Percentiles rank a stretch among this genome's conserved stretches.
Evolutionary conservation across 805 yeast genomes (phyloP).

Genomic region (Tetrapisispora fleetii): DNA sequence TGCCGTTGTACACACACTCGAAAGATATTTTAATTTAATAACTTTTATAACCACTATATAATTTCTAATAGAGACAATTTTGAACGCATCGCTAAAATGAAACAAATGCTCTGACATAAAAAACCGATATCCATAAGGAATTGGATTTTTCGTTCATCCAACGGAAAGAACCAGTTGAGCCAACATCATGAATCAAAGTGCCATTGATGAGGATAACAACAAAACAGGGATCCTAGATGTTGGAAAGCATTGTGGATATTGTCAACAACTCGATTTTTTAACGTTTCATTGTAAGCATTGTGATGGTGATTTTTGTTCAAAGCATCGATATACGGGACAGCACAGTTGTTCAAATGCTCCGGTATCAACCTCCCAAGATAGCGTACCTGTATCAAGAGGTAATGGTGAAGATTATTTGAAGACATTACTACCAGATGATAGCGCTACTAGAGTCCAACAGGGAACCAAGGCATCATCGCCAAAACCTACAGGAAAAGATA

Average conservation of each 20-base stretch:
- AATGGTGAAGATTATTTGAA: slow-evolving; percentile 19
- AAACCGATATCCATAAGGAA: neutral
- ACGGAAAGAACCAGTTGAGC: no score
- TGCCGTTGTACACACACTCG: neutral
- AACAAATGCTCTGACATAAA: no score
- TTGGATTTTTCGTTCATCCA: neutral
- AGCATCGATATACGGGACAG: slow-evolving; percentile 20
- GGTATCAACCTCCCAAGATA: neutral
- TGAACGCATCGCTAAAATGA: neutral
- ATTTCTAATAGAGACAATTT: neutral
- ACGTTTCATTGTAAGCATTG: slow-evolving; percentile 27
- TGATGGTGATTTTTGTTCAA: slow-evolving; percentile 22
- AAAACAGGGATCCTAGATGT: slow-evolving; percentile 28
- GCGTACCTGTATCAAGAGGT: neutral
- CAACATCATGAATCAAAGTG: neutral
- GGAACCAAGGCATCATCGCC: neutral
- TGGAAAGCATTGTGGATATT: slow-evolving; percentile 27
- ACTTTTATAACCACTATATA: neutral
- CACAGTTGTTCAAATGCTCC: slow-evolving; percentile 17
- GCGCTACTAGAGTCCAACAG: slow-evolving; percentile 15
- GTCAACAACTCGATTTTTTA: slow-evolving; percentile 26
- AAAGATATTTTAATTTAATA: neutral
- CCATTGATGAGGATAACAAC: neutral
- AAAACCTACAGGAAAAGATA: neutral
- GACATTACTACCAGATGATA: slow-evolving; percentile 24